Percentiles rank a stretch among this genome's conserved stretches.
These are phyloP conservation scores for Fusarium sp. DNA, from an alignment of 2,329 filamentous ascomycete genomes.

Conservation along the genomic window DNA sequence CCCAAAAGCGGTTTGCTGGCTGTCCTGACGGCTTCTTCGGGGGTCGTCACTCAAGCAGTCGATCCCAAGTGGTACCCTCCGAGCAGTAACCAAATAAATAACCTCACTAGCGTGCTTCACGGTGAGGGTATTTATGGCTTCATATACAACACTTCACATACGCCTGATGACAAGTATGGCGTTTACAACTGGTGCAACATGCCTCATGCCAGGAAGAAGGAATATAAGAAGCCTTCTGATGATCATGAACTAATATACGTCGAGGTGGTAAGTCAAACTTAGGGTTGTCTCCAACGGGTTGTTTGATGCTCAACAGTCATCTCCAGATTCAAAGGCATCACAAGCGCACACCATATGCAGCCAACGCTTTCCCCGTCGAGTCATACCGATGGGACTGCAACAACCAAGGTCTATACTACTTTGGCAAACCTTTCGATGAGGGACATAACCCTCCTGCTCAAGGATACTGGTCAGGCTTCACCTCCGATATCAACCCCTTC, in stretches of 20 bases:
- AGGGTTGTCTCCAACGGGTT: neutral
- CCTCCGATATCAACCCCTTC: constrained; percentile 74
- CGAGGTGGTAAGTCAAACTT: constrained; percentile 69
- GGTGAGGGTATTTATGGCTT: constrained; percentile 77
- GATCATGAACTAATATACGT: constrained; percentile 79
- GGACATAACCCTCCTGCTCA: constrained; percentile 60
- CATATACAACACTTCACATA: constrained; percentile 75
- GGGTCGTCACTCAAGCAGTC: constrained; percentile 29
- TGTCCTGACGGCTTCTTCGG: constrained; percentile 24
- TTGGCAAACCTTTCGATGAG: constrained; percentile 65
- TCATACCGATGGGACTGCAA: constrained; percentile 79
- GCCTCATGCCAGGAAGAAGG: constrained; percentile 78
- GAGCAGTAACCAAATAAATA: constrained; percentile 66
- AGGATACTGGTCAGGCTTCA: constrained; percentile 75
- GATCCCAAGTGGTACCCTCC: constrained; percentile 71
- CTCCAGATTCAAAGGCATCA: constrained; percentile 83
- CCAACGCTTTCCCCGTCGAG: constrained; percentile 81
- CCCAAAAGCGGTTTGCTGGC: constrained; percentile 21
- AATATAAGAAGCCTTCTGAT: constrained; percentile 67
- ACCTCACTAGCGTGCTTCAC: constrained; percentile 67
- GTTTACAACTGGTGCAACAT: constrained; percentile 89
- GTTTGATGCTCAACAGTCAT: neutral
- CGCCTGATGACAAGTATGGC: constrained; percentile 67
- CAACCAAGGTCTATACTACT: constrained; percentile 77
- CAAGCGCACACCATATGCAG: constrained; percentile 84